Percentiles rank a stretch among this genome's conserved stretches.
Evolutionary conservation across 371 early-diverging fungal species (phyloP).

Genomic region (Apophysomyces ossiformis): DNA sequence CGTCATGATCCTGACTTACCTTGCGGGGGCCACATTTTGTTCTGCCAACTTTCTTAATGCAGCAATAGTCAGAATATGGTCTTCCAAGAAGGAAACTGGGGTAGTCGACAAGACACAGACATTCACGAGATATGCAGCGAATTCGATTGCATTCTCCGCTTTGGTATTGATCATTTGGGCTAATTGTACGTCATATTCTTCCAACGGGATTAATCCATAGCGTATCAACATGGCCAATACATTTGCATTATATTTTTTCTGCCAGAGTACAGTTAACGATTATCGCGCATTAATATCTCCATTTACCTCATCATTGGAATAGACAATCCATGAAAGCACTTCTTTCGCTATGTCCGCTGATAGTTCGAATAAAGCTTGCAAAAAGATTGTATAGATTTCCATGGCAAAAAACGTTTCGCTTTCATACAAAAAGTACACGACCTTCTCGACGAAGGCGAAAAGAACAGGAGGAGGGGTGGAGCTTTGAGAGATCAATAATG

Average conservation of each 20-base stretch:
- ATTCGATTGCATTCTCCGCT: constrained; percentile 72
- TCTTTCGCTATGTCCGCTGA: constrained; percentile 82
- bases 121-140: constrained; percentile 73
- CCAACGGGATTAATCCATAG: constrained; percentile 73
- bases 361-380: constrained; percentile 81
- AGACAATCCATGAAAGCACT: constrained; percentile 72
- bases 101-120: constrained; percentile 67
- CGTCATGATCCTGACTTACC: constrained; percentile 14
- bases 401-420: constrained; percentile 74
- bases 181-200: constrained; percentile 88
- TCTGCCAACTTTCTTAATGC: constrained; percentile 63
- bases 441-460: constrained; percentile 80
- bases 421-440: constrained; percentile 81
- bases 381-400: constrained; percentile 81
- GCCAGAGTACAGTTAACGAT: neutral
- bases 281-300: neutral
- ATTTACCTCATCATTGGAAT: neutral
- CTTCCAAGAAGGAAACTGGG: constrained; percentile 61
- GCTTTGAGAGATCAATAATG: constrained; percentile 67
- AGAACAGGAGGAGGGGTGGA: constrained; percentile 74
- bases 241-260: constrained; percentile 83
- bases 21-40: constrained; percentile 65
- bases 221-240: constrained; percentile 79
- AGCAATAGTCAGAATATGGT: constrained; percentile 77
- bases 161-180: constrained; percentile 80